A percentile compares a stretch with the other conserved stretches of the same genome.
These are phyloP conservation scores for Pulveroboletus sp. DNA, from an alignment of 1,284 basidiomycete genomes.

Conservation along the genomic window DNA sequence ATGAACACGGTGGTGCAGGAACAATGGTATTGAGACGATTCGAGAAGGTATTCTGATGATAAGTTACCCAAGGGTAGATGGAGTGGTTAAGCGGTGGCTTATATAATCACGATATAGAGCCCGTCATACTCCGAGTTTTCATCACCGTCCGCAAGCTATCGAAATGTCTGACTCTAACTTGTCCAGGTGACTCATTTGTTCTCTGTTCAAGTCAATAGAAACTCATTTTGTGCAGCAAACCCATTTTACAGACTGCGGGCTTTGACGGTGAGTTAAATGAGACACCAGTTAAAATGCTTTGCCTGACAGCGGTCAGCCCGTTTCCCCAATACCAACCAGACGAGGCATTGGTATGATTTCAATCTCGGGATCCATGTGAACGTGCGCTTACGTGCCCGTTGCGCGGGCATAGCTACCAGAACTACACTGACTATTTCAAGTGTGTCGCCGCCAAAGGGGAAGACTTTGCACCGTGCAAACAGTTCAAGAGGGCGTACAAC, in stretches of 20 bases:
- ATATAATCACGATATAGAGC: constrained; percentile 22
- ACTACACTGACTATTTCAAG: constrained; percentile 97
- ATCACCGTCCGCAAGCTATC: constrained; percentile 24
- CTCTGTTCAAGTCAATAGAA: background rate
- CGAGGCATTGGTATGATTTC: constrained; percentile 78
- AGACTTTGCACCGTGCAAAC: constrained; percentile 96
- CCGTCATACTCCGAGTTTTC: constrained; percentile 41
- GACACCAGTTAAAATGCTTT: background rate
- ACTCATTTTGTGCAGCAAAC: constrained; percentile 53
- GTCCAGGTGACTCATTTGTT: constrained; percentile 43
- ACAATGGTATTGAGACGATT: background rate
- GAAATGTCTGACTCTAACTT: constrained; percentile 61
- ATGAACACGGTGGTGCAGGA: constrained; percentile 37
- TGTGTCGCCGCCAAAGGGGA: constrained; percentile 97
- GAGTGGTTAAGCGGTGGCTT: constrained; percentile 15
- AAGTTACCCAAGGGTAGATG: background rate
- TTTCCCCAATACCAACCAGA: constrained; percentile 96
- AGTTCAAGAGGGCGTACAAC: constrained; percentile 96
- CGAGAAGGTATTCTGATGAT: background rate
- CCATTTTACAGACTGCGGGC: constrained; percentile 79
- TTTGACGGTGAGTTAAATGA: constrained; percentile 65
- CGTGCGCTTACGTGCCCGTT: constrained; percentile 7
- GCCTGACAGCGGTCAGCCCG: constrained; percentile 53
- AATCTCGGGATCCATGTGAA: background rate
- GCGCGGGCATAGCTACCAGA: constrained; percentile 74